Evolutionary conservation across 169 alveolate species (phyloP).

Genomic region (Eimeria zaria): DNA sequence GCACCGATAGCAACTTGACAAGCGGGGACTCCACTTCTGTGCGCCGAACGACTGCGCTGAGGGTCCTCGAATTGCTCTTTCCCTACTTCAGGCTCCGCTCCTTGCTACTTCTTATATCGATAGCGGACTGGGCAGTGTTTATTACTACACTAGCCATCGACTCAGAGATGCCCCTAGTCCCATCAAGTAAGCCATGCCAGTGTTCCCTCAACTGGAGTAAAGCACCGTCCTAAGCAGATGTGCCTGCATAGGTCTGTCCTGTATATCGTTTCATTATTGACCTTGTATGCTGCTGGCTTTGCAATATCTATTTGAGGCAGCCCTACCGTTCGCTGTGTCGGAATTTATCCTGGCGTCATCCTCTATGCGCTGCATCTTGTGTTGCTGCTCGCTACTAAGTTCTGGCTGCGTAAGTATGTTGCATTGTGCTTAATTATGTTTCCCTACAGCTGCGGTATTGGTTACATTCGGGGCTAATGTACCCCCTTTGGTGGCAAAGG

Average conservation of each 20-base stretch:
- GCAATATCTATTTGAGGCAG: not conserved
- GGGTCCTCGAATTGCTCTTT: slow-evolving; percentile 86
- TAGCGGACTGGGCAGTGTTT: slow-evolving; percentile 86
- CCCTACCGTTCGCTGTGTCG: not conserved
- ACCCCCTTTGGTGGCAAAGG: slow-evolving; percentile 89
- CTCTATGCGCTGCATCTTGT: not conserved
- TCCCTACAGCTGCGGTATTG: slow-evolving; percentile 82
- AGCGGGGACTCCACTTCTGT: slow-evolving; percentile 38
- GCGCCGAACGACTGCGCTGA: slow-evolving; percentile 76
- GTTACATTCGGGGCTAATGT: slow-evolving; percentile 90
- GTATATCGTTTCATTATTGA: not conserved
- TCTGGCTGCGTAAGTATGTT: not conserved
- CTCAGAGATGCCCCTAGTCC: slow-evolving; percentile 80
- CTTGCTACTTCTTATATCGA: slow-evolving; percentile 85
- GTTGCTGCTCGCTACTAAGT: not conserved
- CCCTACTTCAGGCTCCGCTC: slow-evolving; percentile 87
- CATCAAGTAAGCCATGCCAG: slow-evolving; percentile 40
- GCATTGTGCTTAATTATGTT: not conserved
- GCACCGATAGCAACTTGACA: slow-evolving; percentile 36
- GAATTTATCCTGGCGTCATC: not conserved
- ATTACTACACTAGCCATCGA: slow-evolving; percentile 72
- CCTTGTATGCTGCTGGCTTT: not conserved
- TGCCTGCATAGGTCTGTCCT: not conserved
- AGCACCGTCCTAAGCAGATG: not conserved
- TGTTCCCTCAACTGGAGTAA: not conserved